Conservation (phyloP, 495 filamentous ascomycete genomes). For the Cudoniella acicularis region DNA sequence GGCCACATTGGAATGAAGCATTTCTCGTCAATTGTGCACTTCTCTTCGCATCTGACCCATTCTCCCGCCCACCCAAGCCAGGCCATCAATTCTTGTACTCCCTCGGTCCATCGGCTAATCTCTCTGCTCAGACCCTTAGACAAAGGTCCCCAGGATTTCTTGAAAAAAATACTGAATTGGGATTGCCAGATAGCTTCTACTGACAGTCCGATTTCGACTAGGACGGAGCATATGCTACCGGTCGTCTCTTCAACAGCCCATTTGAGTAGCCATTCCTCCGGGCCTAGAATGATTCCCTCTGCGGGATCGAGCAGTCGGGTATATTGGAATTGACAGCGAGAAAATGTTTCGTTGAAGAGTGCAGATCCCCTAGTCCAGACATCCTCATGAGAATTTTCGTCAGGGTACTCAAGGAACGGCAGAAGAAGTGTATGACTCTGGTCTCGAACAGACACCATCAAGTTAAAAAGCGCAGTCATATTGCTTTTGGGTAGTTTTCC, state of each 20-base stretch:
- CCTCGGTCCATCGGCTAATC: conserved; percentile 18
- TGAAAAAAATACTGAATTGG: conserved; percentile 7
- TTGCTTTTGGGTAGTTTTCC: neutral
- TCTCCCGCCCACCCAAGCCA: conserved; percentile 37
- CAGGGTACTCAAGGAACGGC: conserved; percentile 22
- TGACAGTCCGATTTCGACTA: conserved; percentile 27
- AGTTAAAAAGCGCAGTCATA: neutral
- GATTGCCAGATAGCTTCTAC: conserved; percentile 24
- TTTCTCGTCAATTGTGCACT: conserved; percentile 29
- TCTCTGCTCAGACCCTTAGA: conserved; percentile 5
- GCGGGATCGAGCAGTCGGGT: conserved; percentile 21
- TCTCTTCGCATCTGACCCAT: conserved; percentile 23
- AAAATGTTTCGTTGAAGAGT: conserved; percentile 22
- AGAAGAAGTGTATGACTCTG: conserved; percentile 24
- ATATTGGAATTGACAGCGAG: conserved; percentile 26
- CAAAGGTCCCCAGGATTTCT: neutral
- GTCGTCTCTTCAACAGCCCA: conserved; percentile 28
- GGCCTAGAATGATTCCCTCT: conserved; percentile 14
- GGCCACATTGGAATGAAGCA: conserved; percentile 39
- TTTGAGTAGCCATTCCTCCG: conserved; percentile 21
- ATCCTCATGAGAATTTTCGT: neutral
- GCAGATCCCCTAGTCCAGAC: conserved; percentile 11
- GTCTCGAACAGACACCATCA: conserved; percentile 15
- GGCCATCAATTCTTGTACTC: conserved; percentile 30
- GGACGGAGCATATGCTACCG: conserved; percentile 26